Base-by-base conservation (phyloP, 805 yeast genomes). In the Suhomyces sp. region DNA sequence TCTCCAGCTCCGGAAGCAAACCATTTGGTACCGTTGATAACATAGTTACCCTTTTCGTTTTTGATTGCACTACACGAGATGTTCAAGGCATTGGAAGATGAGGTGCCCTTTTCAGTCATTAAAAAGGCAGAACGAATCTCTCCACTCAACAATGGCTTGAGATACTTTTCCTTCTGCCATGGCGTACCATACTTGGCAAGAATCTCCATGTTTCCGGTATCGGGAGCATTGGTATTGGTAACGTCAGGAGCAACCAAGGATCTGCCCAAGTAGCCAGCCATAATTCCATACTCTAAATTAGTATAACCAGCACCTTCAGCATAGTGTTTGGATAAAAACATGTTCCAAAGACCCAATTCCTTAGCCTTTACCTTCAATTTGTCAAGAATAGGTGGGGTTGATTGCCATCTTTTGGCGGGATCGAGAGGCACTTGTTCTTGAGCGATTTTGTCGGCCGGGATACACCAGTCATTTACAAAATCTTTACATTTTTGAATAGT, bases 1-100 rank as follows among this genome's bases (percentile, higher is more conserved):
- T 84, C 88, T 24, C 87, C 87, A 38, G 87, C 87, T 27, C 88
- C 88, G 0, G 87, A 81, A 2, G 87, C 84, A 77, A 84, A 84
- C 88, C 88, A 84, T 63, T 85, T 85, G 50, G 81, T 75, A 5
- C 88, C 88, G 55, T 81, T 80, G 47, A 85, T 57, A 2, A 82
- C 78, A 49, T 73, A 80, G 54, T 77, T 74, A 3, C 81, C 85
- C 13, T 63, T 65, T 5, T 61, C 60, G 53, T 69, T 72, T 54
- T 58, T 55, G 15, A 36, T 56, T 29, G 85, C 84, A 27, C 72
- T 61, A 41, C 79, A 67, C 1, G 81, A 72, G 53, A 84, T 81
- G 64, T 83, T 84, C 57, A 84, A 72, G 1, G 87, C 86, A 64
- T 85, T 83, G 12, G 87, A 82, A 0, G 86, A 81, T 4, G 85